These are phyloP conservation scores for Lasiosphaeria ovina DNA, from an alignment of 495 filamentous ascomycete genomes.

Conservation along the genomic window DNA sequence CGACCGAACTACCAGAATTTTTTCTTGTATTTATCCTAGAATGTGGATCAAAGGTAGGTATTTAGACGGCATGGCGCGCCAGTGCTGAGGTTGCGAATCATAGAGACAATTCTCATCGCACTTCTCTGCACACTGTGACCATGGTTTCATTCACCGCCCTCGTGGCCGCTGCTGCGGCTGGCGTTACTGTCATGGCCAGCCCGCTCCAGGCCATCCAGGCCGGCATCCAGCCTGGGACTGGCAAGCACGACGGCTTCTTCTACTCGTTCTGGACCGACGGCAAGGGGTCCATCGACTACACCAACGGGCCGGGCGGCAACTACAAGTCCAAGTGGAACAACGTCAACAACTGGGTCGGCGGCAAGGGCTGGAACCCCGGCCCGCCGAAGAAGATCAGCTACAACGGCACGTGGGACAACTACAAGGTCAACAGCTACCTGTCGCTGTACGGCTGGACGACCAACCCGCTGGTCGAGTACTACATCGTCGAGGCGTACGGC, in stretches of 20 bases:
- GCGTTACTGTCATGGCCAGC: too few relatives aligned
- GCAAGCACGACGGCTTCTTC: constrained; percentile 50
- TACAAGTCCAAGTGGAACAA: constrained; percentile 54
- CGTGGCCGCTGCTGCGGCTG: too few relatives aligned
- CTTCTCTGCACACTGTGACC: too few relatives aligned
- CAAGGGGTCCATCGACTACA: constrained; percentile 53
- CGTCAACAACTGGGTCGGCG: constrained; percentile 59
- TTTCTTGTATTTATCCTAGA: too few relatives aligned
- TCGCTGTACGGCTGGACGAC: constrained; percentile 60
- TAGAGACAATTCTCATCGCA: too few relatives aligned
- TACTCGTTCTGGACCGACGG: constrained; percentile 63
- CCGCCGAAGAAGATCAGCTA: constrained; percentile 54
- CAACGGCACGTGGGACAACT: constrained; percentile 48
- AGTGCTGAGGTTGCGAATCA: too few relatives aligned
- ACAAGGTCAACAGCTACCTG: constrained; percentile 53
- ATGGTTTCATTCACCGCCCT: too few relatives aligned
- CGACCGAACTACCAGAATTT: too few relatives aligned
- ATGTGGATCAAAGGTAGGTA: too few relatives aligned
- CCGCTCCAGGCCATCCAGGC: too few relatives aligned
- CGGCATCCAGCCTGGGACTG: too few relatives aligned
- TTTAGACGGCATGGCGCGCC: too few relatives aligned
- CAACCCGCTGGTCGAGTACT: constrained; percentile 60
- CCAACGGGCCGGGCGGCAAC: constrained; percentile 52
- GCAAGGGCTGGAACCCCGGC: constrained; percentile 63
- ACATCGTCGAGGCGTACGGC: constrained; percentile 56